Conservation (phyloP, 176 grass and related monocot species). For the Stipa capillata region DNA sequence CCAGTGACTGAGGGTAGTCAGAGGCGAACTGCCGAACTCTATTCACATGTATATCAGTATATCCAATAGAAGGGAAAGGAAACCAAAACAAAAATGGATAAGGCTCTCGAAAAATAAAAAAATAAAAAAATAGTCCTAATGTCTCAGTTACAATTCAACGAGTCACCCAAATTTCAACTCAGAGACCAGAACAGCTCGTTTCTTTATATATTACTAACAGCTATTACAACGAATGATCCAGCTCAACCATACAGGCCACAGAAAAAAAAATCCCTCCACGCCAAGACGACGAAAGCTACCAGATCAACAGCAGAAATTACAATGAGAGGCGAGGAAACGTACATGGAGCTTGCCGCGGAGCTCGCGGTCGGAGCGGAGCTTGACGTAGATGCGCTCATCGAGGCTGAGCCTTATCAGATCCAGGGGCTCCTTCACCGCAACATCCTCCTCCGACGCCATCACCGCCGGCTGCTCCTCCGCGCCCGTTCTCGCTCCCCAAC, state of each 20-base stretch:
- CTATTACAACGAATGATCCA: background rate
- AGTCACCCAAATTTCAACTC: background rate
- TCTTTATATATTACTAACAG: background rate
- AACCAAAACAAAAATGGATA: too few relatives aligned
- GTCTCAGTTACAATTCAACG: background rate
- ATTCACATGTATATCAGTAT: too few relatives aligned
- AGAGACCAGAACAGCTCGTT: background rate
- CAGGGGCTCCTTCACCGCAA: slow-evolving; percentile 92
- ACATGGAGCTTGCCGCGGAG: slow-evolving; percentile 98
- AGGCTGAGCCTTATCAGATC: slow-evolving; percentile 98
- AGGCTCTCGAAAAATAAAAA: too few relatives aligned
- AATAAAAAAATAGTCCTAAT: too few relatives aligned
- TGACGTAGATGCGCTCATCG: slow-evolving; percentile 99
- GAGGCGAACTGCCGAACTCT: too few relatives aligned
- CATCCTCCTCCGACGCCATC: slow-evolving; percentile 70
- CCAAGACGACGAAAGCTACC: background rate
- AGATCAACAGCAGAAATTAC: background rate
- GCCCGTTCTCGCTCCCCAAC: background rate
- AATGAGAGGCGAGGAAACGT: background rate
- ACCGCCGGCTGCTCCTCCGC: background rate
- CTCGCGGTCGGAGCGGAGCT: slow-evolving; percentile 92
- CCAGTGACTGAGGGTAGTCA: too few relatives aligned
- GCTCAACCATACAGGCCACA: background rate
- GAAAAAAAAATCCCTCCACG: background rate
- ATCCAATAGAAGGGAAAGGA: too few relatives aligned